Evolutionary conservation across 2,329 filamentous ascomycete genomes (phyloP).

Genomic region (Aspergillus ustus): DNA sequence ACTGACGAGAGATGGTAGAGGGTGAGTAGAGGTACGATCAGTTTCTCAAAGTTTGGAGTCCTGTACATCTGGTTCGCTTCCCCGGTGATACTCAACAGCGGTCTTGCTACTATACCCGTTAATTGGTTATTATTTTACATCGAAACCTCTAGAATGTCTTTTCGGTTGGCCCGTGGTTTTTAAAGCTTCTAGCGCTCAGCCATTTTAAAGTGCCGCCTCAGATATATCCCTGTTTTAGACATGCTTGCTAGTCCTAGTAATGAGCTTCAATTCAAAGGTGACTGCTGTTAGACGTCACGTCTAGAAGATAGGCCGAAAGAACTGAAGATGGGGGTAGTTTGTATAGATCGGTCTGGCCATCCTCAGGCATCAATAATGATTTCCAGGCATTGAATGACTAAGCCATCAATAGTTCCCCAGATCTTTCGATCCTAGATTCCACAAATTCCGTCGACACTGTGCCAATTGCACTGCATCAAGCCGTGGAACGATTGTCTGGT

Average conservation of each 20-base stretch:
- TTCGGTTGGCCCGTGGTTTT: too few relatives aligned
- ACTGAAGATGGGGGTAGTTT: not conserved
- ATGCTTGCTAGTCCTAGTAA: too few relatives aligned
- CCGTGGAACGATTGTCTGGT: not conserved
- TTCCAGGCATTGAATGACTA: slow-evolving; percentile 8
- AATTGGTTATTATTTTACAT: too few relatives aligned
- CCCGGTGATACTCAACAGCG: too few relatives aligned
- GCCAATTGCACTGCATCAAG: not conserved
- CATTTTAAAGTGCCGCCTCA: too few relatives aligned
- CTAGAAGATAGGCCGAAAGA: too few relatives aligned
- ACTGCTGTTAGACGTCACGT: too few relatives aligned
- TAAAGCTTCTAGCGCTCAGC: too few relatives aligned
- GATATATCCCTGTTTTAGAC: too few relatives aligned
- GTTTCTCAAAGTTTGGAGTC: not conserved
- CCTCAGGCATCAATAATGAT: not conserved
- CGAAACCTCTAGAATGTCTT: too few relatives aligned
- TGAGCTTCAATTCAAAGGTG: too few relatives aligned
- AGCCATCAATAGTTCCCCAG: slow-evolving; percentile 5
- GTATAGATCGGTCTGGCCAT: not conserved
- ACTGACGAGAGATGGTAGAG: not conserved
- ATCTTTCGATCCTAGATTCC: not conserved
- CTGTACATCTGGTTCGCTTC: not conserved
- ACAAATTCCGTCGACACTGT: not conserved
- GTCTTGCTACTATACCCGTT: too few relatives aligned
- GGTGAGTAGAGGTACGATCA: not conserved